Evolutionary conservation across 1,284 basidiomycete species (phyloP).

Genomic region (Cryptococcus sp.): DNA sequence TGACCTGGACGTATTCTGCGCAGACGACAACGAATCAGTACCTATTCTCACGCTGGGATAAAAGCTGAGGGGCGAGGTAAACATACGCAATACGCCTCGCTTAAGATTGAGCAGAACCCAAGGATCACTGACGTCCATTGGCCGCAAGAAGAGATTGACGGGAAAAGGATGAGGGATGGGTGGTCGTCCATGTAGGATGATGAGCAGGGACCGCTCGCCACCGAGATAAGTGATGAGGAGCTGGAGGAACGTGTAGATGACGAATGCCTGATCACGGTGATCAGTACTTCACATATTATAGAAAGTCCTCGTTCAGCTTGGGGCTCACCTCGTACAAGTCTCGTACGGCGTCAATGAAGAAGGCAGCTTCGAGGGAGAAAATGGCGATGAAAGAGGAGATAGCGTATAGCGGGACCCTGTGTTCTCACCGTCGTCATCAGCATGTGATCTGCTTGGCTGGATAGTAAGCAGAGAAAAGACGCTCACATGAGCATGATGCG

Average conservation of each 20-base stretch:
- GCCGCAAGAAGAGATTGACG: conserved; percentile 67
- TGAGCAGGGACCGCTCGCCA: conserved; percentile 88
- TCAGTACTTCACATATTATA: conserved; percentile 5
- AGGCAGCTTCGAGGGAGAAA: conserved; percentile 91
- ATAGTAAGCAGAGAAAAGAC: neutral
- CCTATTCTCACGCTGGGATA: neutral
- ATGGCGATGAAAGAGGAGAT: conserved; percentile 89
- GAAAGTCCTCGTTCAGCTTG: neutral
- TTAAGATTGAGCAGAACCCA: conserved; percentile 93
- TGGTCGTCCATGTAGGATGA: conserved; percentile 83
- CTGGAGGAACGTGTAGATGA: conserved; percentile 91
- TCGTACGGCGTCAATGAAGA: conserved; percentile 91
- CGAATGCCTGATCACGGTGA: conserved; percentile 71
- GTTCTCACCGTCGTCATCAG: neutral
- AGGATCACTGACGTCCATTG: conserved; percentile 86
- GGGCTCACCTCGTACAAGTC: conserved; percentile 89
- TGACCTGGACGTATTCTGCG: conserved; percentile 94
- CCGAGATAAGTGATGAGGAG: conserved; percentile 83
- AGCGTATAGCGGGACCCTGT: conserved; percentile 81
- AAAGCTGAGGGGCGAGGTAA: neutral
- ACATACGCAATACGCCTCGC: conserved; percentile 87
- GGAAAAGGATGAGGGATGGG: conserved; percentile 88
- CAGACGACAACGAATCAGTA: conserved; percentile 12
- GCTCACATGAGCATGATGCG: conserved; percentile 88
- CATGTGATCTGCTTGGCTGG: neutral